Percentiles rank a stretch among this genome's conserved stretches.
These are phyloP conservation scores for Scheffersomyces segobiensis DNA, from an alignment of 1,139 yeast genomes.

Conservation along the genomic window DNA sequence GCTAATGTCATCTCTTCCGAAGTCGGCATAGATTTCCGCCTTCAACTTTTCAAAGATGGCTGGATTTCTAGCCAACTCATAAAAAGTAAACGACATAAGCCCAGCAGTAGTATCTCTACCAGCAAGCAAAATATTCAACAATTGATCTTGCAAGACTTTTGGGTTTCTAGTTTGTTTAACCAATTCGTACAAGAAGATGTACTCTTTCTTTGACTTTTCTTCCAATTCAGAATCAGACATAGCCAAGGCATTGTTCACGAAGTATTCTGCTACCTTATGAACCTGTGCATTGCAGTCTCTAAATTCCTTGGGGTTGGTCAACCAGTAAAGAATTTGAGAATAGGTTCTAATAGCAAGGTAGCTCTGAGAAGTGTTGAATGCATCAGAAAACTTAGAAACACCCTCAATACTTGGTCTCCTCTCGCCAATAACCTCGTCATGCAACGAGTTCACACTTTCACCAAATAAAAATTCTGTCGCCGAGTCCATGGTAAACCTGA, in stretches of 20 bases:
- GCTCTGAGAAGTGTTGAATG: constrained; percentile 34
- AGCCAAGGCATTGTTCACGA: constrained; percentile 28
- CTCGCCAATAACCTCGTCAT: constrained; percentile 29
- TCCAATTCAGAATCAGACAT: constrained; percentile 35
- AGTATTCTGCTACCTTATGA: constrained; percentile 31
- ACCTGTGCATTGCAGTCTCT: constrained; percentile 20
- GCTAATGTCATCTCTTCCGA: constrained; percentile 34
- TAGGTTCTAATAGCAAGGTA: constrained; percentile 30
- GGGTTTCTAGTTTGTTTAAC: constrained; percentile 47
- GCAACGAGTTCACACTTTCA: constrained; percentile 29
- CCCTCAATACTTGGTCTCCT: constrained; percentile 19
- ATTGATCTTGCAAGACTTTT: constrained; percentile 42
- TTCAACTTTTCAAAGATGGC: constrained; percentile 34
- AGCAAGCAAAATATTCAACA: constrained; percentile 45
- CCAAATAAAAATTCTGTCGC: constrained; percentile 46
- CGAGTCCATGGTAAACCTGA: constrained; percentile 40
- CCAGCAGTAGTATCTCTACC: constrained; percentile 53
- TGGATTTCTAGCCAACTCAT: constrained; percentile 44
- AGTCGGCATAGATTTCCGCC: constrained; percentile 29
- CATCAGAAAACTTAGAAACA: constrained; percentile 24
- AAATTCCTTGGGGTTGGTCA: constrained; percentile 32
- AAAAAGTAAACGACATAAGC: constrained; percentile 39
- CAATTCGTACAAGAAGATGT: constrained; percentile 46
- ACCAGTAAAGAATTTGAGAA: constrained; percentile 28
- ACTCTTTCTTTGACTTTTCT: constrained; percentile 34